Evolutionary conservation across 345 rosid genomes (phyloP).

Genomic region (Corchorus olitorius): DNA sequence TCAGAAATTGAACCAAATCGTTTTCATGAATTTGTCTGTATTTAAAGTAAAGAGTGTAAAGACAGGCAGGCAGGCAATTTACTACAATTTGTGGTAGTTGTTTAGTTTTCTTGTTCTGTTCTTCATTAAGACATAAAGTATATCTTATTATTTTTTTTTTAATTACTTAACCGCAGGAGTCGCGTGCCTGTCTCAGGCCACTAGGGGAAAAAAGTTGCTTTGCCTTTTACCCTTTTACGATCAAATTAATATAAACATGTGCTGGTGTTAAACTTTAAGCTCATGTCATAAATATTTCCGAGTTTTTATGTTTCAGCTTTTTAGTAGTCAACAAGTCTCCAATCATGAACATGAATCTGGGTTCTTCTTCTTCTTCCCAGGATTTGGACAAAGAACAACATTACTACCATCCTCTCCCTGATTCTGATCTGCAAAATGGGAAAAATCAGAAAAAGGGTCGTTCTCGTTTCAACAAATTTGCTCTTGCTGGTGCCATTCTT

Average conservation of each 20-base stretch:
- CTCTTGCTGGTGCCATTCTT: conserved; percentile 50
- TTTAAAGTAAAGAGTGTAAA: background rate
- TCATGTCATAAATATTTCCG: background rate
- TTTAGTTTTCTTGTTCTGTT: background rate
- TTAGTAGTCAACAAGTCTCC: conserved; percentile 11
- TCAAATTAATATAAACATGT: background rate
- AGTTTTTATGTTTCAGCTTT: background rate
- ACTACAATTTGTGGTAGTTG: background rate
- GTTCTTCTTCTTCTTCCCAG: conserved; percentile 20
- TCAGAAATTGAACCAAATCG: background rate
- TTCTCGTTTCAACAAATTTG: conserved; percentile 47
- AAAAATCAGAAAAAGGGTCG: conserved; percentile 13
- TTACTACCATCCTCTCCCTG: conserved; percentile 28
- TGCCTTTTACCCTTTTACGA: background rate
- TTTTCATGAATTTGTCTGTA: background rate
- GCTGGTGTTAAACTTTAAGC: background rate
- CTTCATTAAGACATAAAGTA: background rate
- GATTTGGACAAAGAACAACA: conserved; percentile 18
- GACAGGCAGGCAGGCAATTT: background rate
- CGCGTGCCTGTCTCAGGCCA: conserved; percentile 25
- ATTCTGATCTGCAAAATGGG: conserved; percentile 21
- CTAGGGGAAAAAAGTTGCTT: conserved; percentile 14
- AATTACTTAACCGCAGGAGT: background rate
- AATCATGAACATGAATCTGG: conserved; percentile 31
- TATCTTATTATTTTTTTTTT: background rate